A percentile compares a stretch with the other conserved stretches of the same genome.
Evolutionary conservation across 164 flowering plant genomes (phyloP).

Genomic region (Aristolochia contorta): DNA sequence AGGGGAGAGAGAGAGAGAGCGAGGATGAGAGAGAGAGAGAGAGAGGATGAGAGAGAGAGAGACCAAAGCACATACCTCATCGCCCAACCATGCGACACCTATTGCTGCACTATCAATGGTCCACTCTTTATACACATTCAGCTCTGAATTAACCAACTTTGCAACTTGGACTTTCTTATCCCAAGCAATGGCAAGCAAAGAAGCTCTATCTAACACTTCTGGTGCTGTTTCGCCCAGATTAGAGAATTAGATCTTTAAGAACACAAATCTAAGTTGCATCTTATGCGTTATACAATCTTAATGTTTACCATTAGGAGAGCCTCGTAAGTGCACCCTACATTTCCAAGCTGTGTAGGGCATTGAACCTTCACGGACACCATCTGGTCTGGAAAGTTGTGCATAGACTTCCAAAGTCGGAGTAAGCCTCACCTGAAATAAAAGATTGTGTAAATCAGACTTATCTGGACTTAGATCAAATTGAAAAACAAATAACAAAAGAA

Average conservation of each 20-base stretch:
- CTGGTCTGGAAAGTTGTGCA: conserved; percentile 81
- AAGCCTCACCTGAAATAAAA: conserved; percentile 54
- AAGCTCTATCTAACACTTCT: conserved; percentile 47
- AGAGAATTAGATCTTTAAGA: conserved; percentile 4
- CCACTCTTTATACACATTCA: conserved; percentile 70
- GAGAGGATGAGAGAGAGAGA: not conserved
- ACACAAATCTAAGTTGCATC: not conserved
- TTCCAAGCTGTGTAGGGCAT: conserved; percentile 98
- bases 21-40: not conserved
- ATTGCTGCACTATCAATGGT: conserved; percentile 72
- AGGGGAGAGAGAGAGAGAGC: no score
- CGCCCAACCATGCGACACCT: conserved; percentile 93
- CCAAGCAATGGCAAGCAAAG: conserved; percentile 95
- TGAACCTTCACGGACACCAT: conserved; percentile 84
- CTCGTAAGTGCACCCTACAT: conserved; percentile 27
- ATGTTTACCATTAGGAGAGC: conserved; percentile 46
- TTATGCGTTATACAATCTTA: not conserved
- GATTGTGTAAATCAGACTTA: conserved; percentile 9
- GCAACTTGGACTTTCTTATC: conserved; percentile 86
- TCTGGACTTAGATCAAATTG: not conserved
- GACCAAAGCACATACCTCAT: conserved; percentile 43
- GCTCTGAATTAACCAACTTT: conserved; percentile 72
- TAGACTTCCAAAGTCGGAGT: conserved; percentile 59
- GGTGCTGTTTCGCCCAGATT: conserved; percentile 32
- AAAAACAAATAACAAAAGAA: conserved; percentile 17